Conservation (phyloP, 1,139 yeast species). For the Yamadazyma diddensiae region DNA sequence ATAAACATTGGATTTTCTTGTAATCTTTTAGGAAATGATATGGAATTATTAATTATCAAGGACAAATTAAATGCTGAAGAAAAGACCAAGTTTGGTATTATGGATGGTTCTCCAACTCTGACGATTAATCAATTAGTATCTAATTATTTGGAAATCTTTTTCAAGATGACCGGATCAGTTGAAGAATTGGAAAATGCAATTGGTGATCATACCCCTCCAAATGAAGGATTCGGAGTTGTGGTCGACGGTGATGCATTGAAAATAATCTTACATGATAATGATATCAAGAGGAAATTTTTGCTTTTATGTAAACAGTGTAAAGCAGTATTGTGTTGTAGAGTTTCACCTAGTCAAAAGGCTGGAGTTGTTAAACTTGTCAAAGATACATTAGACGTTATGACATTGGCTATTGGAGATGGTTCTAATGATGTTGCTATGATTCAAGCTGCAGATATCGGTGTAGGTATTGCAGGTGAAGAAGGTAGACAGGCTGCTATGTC, state of each 20-base stretch:
- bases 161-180: conserved; percentile 59
- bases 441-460: conserved; percentile 98
- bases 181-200: conserved; percentile 62
- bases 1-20: conserved; percentile 52
- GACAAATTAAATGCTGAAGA: conserved; percentile 32
- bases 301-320: conserved; percentile 89
- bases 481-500: conserved; percentile 99
- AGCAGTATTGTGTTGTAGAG: conserved; percentile 95
- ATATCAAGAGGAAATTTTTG: conserved; percentile 63
- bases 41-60: conserved; percentile 44
- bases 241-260: conserved; percentile 93
- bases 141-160: conserved; percentile 59
- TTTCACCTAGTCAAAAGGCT: conserved; percentile 96
- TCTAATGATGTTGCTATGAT: conserved; percentile 99
- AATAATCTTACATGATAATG: conserved; percentile 58
- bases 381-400: conserved; percentile 70
- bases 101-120: conserved; percentile 17
- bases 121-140: conserved; percentile 53
- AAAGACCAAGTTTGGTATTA: conserved; percentile 19
- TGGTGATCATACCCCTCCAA: conserved; percentile 74
- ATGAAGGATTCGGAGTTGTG: conserved; percentile 74
- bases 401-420: conserved; percentile 96
- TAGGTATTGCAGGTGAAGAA: conserved; percentile 98
- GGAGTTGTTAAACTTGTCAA: conserved; percentile 90
- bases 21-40: conserved; percentile 47